phyloP scores from a whole-genome alignment of 108 stramenopile genomes.

The Heterococcus sp. region DNA sequence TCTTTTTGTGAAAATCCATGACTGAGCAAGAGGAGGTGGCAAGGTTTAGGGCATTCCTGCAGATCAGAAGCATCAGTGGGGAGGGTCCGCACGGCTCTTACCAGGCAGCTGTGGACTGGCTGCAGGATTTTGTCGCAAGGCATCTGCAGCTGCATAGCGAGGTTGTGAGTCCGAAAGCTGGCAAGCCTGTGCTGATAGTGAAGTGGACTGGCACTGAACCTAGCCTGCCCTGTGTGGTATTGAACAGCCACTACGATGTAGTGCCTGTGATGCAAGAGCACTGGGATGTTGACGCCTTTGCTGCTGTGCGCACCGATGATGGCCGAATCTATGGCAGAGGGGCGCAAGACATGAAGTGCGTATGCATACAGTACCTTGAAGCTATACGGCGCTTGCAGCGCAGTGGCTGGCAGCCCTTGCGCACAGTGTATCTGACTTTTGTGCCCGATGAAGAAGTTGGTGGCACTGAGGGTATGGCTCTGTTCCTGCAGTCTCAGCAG shows the following conservation, averaged over 20 bases:
- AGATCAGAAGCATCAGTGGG: constrained; percentile 39
- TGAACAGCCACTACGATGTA: constrained; percentile 94
- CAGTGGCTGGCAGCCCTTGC: constrained; percentile 40
- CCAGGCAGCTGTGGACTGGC: constrained; percentile 66
- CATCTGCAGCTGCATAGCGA: too few species aligned
- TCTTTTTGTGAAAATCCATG: too few species aligned
- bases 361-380: constrained; percentile 88
- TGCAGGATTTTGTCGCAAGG: constrained; percentile 55
- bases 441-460: constrained; percentile 73
- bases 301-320: constrained; percentile 54
- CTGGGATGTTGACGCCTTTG: constrained; percentile 71
- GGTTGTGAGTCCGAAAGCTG: constrained; percentile 21
- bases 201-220: constrained; percentile 74
- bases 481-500: constrained; percentile 63
- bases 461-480: constrained; percentile 77
- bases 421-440: constrained; percentile 56
- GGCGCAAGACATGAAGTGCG: constrained; percentile 87
- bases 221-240: constrained; percentile 71
- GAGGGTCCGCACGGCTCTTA: constrained; percentile 73
- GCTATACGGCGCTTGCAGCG: constrained; percentile 60
- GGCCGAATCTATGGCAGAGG: constrained; percentile 87
- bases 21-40: neutral
- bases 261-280: constrained; percentile 74
- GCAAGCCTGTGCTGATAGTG: constrained; percentile 81
- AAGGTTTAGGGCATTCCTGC: constrained; percentile 21